Evolutionary conservation across 2,329 filamentous ascomycete species (phyloP), one percentile per base, ranked within the genome.

Genomic region (Chrysoporthe cubensis): DNA sequence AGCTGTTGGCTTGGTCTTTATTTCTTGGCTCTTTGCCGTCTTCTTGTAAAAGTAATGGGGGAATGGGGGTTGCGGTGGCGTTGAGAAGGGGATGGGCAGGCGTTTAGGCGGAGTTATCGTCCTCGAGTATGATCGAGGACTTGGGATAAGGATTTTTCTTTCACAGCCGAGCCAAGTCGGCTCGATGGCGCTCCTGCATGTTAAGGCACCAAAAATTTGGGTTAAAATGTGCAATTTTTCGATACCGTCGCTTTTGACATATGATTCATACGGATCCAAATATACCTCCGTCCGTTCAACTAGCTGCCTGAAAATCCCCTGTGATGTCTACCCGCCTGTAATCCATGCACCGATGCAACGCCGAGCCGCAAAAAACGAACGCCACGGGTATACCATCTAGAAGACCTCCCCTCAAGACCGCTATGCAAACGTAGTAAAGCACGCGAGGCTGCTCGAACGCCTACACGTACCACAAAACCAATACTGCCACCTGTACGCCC

Each of bases 321-420:
- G 32, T 57, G 54, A 57, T 37, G 54, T 57, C 54, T 57, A 37
- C 44, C n/a, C 43, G 16, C 32, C 40, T 34, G 32, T 18, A 42
- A 40, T 65, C 40, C 56, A 48, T 57, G 63, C 42, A 40, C 62
- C 63, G 57, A 21, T 58, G 63, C 52, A 65, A 65, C 63, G 63
- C 63, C 63, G 64, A 66, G 37, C 42, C 58, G 48, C 9, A 60
- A 42, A 52, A 32, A 44, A 46, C 56, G 37, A 66, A 66, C 64
- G 58, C 64, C 64, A 43, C 64, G 57, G 64, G 64, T 66, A 66
- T 66, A 66, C 43, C 46, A 62, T 66, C 64, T 66, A 52, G 50
- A 56, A 64, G 42, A 43, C 42, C 32, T 42, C 50, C 34, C 2
- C 4, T 21, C 43, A 57, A 54, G 37, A 57, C 37, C 54, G 57